Evolutionary conservation across 768 basidiomycete genomes (phyloP).

Genomic region (Inosperma sp.): DNA sequence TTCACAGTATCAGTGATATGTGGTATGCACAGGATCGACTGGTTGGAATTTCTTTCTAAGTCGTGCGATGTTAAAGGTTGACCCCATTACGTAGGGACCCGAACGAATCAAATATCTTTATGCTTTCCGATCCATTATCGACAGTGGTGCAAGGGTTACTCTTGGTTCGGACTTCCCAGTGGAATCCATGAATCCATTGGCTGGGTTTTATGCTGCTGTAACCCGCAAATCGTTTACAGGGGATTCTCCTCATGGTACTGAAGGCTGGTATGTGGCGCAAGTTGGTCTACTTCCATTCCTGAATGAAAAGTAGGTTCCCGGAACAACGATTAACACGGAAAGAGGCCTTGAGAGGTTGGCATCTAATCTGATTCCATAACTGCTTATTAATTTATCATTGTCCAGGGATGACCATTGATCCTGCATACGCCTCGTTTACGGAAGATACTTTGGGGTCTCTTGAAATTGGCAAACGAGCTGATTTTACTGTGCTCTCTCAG

Average conservation of each 20-base stretch:
- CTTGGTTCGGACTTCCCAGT: slow-evolving; percentile 91
- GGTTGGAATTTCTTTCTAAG: slow-evolving; percentile 37
- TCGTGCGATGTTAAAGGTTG: slow-evolving; percentile 8
- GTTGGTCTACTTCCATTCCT: background rate
- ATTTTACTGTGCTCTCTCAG: slow-evolving; percentile 78
- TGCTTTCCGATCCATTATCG: slow-evolving; percentile 73
- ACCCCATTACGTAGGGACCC: slow-evolving; percentile 50
- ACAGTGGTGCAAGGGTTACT: slow-evolving; percentile 62
- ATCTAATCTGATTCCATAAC: background rate
- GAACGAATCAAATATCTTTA: slow-evolving; percentile 83
- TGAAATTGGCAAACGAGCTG: slow-evolving; percentile 72
- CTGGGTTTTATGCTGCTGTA: slow-evolving; percentile 85
- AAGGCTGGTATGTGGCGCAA: slow-evolving; percentile 64
- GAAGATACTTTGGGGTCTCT: slow-evolving; percentile 74
- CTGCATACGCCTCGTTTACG: slow-evolving; percentile 83
- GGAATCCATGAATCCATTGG: slow-evolving; percentile 78
- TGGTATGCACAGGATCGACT: slow-evolving; percentile 82
- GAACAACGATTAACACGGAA: slow-evolving; percentile 68
- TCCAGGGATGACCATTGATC: slow-evolving; percentile 80
- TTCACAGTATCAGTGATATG: slow-evolving; percentile 76
- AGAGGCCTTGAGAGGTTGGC: slow-evolving; percentile 68
- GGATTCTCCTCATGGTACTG: slow-evolving; percentile 73
- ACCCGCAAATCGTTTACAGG: slow-evolving; percentile 68
- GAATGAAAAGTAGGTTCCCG: slow-evolving; percentile 58
- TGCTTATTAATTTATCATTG: slow-evolving; percentile 1